phyloP scores from a whole-genome alignment of 495 filamentous ascomycete species.

The Penicillium waksmanii region DNA sequence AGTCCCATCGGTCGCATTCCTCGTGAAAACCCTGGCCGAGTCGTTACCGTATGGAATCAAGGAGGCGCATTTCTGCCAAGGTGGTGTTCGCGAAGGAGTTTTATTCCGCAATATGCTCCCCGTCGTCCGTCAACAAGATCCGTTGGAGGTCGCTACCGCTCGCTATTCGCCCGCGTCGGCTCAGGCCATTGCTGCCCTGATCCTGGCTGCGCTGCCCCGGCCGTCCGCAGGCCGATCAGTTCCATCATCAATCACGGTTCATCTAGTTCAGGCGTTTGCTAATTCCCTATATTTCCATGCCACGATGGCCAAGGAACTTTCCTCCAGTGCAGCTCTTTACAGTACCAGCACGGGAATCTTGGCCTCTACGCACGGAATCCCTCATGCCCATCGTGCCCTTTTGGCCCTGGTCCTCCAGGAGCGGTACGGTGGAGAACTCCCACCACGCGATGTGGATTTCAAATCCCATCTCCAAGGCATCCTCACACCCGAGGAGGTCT shows the following conservation, averaged over 20 bases:
- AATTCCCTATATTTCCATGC: conserved; percentile 58
- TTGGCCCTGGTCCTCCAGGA: conserved; percentile 75
- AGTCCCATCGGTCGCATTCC: conserved; percentile 79
- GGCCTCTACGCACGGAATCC: conserved; percentile 68
- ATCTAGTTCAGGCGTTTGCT: conserved; percentile 54
- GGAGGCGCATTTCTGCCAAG: conserved; percentile 80
- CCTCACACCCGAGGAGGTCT: conserved; percentile 49
- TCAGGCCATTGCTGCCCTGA: conserved; percentile 38
- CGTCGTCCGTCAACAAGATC: conserved; percentile 61
- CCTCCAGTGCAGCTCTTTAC: conserved; percentile 70
- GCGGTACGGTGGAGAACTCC: conserved; percentile 72
- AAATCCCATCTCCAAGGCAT: conserved; percentile 51
- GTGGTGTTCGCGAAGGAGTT: conserved; percentile 82
- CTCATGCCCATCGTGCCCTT: conserved; percentile 70
- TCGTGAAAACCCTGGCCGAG: conserved; percentile 71
- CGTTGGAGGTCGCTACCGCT: conserved; percentile 63
- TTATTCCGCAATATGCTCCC: conserved; percentile 68
- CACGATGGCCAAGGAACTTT: conserved; percentile 53
- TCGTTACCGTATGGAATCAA: conserved; percentile 69
- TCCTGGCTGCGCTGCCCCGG: conserved; percentile 50
- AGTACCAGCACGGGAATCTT: conserved; percentile 71
- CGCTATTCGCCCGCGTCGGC: conserved; percentile 51
- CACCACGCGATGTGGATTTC: conserved; percentile 53
- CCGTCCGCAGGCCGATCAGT: conserved; percentile 25
- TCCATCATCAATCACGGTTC: conserved; percentile 42